phyloP scores from a whole-genome alignment of 2,329 filamentous ascomycete genomes.

The Aspergillus sclerotialis region DNA sequence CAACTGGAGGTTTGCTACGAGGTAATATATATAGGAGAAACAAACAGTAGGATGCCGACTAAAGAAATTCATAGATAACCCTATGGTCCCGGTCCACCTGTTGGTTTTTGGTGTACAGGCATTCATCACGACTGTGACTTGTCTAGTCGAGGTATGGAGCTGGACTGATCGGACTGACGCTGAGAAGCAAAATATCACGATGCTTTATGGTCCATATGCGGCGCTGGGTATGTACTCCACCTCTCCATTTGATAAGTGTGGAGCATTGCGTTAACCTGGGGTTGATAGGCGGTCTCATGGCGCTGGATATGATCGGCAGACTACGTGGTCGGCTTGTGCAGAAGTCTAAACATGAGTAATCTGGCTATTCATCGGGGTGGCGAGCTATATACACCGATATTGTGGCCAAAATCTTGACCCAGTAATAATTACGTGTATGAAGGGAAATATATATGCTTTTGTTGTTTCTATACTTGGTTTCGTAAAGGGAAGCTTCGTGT shows the following conservation, averaged over 20 bases:
- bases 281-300: conserved; percentile 28
- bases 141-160: conserved; percentile 53
- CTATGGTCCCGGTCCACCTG: conserved; percentile 52
- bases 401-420: no score
- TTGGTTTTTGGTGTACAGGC: conserved; percentile 55
- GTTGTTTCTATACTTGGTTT: no score
- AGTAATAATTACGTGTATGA: no score
- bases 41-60: no score
- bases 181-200: conserved; percentile 45
- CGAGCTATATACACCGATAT: no score
- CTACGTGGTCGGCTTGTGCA: conserved; percentile 19
- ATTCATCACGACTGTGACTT: conserved; percentile 56
- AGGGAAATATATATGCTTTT: no score
- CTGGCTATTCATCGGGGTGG: no score
- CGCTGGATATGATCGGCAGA: conserved; percentile 31
- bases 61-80: no score
- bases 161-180: conserved; percentile 44
- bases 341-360: conserved; percentile 24
- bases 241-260: neutral
- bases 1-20: conserved; percentile 46
- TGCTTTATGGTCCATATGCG: conserved; percentile 53
- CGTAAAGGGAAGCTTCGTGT: no score
- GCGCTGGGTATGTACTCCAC: conserved; percentile 42
- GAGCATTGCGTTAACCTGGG: conserved; percentile 1
- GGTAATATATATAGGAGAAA: no score